These are phyloP conservation scores for Fonsecaea pugnacius DNA, from an alignment of 2,329 filamentous ascomycete genomes.

Conservation along the genomic window DNA sequence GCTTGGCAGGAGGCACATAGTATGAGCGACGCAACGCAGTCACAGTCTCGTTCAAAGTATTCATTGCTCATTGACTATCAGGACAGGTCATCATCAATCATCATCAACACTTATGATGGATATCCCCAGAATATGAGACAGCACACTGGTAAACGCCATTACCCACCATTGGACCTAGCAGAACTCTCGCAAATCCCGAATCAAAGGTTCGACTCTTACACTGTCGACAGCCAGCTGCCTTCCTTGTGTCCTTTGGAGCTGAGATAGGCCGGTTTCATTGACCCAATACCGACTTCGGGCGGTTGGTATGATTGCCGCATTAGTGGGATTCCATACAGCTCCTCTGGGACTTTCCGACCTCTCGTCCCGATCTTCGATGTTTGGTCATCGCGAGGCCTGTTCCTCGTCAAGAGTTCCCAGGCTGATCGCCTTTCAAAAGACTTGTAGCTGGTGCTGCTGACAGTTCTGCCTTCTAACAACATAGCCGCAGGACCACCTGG, in stretches of 20 bases:
- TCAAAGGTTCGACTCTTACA: background rate
- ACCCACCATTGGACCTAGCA: background rate
- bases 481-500: constrained; percentile 8
- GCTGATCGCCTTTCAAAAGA: background rate
- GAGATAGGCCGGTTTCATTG: background rate
- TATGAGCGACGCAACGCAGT: background rate
- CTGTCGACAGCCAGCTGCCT: background rate
- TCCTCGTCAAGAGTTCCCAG: background rate
- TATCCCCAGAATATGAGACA: background rate
- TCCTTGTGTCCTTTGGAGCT: background rate
- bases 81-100: background rate
- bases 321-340: background rate
- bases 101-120: background rate
- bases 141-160: background rate
- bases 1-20: background rate
- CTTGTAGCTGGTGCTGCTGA: background rate
- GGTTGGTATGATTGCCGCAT: background rate
- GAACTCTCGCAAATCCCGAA: background rate
- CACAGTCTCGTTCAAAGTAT: background rate
- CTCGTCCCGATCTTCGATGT: background rate
- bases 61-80: background rate
- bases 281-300: background rate
- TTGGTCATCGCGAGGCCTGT: background rate
- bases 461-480: constrained; percentile 12
- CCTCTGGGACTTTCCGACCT: background rate